A percentile compares a stretch with the other conserved stretches of the same genome.
phyloP scores from a whole-genome alignment of 345 rosid species.

The Clarkia xantiana region DNA sequence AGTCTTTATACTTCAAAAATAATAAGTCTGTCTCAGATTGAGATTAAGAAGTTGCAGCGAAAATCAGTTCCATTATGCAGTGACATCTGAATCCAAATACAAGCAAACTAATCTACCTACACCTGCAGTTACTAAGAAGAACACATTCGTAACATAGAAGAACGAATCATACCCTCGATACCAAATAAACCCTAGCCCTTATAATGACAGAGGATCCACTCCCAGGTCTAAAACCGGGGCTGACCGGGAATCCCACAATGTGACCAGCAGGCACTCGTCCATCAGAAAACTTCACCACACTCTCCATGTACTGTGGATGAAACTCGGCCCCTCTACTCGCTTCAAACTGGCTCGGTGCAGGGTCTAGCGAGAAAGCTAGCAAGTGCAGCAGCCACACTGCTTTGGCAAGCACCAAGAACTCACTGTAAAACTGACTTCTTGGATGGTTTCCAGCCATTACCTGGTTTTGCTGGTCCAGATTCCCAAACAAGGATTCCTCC shows the following conservation, averaged over 20 bases:
- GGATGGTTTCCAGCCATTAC: conserved; percentile 66
- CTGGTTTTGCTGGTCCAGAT: conserved; percentile 54
- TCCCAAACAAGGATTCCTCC: conserved; percentile 91
- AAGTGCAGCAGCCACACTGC: conserved; percentile 85
- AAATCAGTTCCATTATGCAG: no score
- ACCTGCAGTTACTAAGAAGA: no score
- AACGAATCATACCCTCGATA: conserved; percentile 27
- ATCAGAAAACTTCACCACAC: conserved; percentile 2
- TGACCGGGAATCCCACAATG: conserved; percentile 68
- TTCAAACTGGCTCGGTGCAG: conserved; percentile 5
- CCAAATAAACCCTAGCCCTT: conserved; percentile 70
- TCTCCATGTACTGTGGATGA: not conserved
- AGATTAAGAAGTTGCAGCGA: no score
- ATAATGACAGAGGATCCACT: conserved; percentile 37
- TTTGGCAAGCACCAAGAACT: conserved; percentile 68
- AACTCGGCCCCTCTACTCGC: not conserved
- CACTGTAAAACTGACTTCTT: conserved; percentile 67
- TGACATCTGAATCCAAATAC: no score
- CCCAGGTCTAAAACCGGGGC: conserved; percentile 83
- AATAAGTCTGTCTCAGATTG: no score
- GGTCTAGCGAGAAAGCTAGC: conserved; percentile 37
- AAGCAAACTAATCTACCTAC: no score
- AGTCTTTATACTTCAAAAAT: no score
- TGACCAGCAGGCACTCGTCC: conserved; percentile 55
- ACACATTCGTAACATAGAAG: no score